Base-by-base conservation (phyloP, 1,284 basidiomycete genomes). In the Mycosarcoma mackinlayi region DNA sequence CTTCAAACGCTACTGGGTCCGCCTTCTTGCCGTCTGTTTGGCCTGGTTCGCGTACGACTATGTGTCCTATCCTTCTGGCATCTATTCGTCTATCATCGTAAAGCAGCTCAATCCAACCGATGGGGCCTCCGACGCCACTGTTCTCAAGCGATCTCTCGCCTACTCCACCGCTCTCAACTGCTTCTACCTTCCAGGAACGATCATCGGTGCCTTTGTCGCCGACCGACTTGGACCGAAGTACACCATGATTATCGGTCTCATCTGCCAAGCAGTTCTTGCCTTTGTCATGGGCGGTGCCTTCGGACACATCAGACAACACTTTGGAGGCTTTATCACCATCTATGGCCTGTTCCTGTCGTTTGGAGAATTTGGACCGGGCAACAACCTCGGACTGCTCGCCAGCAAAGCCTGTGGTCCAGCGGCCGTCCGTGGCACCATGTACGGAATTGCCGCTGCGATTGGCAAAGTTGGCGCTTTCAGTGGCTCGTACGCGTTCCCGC, bases 291-390 rank as follows among this genome's bases (percentile, higher is more conserved):
- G 73, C 6, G 82, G 80, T 33, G 67, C 64, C 0, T 80, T 78
- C 40, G 47, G 49, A 13, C 18, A 57, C 25, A 73, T 83, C 10
- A 49, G 65, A 2, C 30, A 72, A 28, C 41, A 63, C 21, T 47
- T 73, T 65, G 91, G 91, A 35, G 75, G 59, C 1, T 75, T 84
- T 18, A 72, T 81, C 84, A 87, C 93, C 39, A 85, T 96, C 9
- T 96, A 95, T 76, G 93, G 94, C 9, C 88, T 96, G 52, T 98
- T 96, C 87, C 82, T 95, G 56, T 89, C 88, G 71, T 90, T 92
- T 64, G 93, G 92, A 45, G 92, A 93, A 83, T 83, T 92, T 46
- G 95, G 80, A 1, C 63, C 76, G 0, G 80, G 80, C 2, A 78
- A 82, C 41, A 74, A 76, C 41, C 63, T 82, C 13, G 80, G 80